These are phyloP conservation scores for Malassezia obtusa DNA, from an alignment of 1,284 basidiomycete species.

Conservation along the genomic window DNA sequence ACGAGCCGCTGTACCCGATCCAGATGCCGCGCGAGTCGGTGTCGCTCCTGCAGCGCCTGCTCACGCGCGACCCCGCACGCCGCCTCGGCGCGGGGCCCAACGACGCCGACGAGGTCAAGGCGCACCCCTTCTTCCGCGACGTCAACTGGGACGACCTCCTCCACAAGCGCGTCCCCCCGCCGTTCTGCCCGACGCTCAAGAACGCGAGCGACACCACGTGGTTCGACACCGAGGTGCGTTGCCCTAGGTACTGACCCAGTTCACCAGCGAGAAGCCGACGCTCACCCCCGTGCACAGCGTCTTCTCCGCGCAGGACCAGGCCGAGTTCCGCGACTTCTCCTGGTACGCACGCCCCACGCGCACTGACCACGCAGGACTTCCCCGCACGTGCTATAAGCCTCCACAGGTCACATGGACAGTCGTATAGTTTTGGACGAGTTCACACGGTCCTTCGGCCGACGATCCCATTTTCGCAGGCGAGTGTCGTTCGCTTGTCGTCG, in stretches of 20 bases:
- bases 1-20: constrained; percentile 95
- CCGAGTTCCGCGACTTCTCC: constrained; percentile 48
- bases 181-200: constrained; percentile 89
- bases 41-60: constrained; percentile 80
- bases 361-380: constrained; percentile 15
- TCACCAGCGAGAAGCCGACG: constrained; percentile 90
- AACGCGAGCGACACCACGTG: constrained; percentile 56
- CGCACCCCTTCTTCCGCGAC: constrained; percentile 95
- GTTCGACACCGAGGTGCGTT: constrained; percentile 70
- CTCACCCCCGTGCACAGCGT: constrained; percentile 94
- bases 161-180: constrained; percentile 89
- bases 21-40: constrained; percentile 99
- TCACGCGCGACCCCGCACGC: constrained; percentile 82
- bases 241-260: constrained; percentile 48
- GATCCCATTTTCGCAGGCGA: background rate
- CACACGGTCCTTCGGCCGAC: constrained; percentile 15
- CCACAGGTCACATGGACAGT: constrained; percentile 14
- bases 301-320: constrained; percentile 80
- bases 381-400: constrained; percentile 8
- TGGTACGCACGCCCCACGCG: constrained; percentile 21
- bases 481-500: background rate
- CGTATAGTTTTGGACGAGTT: constrained; percentile 16
- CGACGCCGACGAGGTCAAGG: constrained; percentile 95
- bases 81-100: constrained; percentile 87
- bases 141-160: constrained; percentile 91